A percentile compares a stretch with the other conserved stretches of the same genome.
Conservation (phyloP, 116 monocot species). For the Trichopus zeylanicus region DNA sequence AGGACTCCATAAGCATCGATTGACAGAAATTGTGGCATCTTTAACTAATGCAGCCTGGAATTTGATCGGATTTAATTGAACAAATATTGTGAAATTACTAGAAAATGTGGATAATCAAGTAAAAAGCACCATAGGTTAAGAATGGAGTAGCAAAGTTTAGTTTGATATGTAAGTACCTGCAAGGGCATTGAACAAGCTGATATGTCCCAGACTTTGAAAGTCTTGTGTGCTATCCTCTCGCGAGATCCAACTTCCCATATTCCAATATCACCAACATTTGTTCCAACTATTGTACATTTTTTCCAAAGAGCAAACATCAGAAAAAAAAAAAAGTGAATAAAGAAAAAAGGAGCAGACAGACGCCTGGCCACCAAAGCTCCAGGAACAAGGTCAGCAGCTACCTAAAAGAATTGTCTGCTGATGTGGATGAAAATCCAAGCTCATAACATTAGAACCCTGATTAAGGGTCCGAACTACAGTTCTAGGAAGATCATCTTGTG, state of each 20-base stretch:
- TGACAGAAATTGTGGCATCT: constrained; percentile 14
- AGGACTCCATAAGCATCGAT: constrained; percentile 15
- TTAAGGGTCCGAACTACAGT: constrained; percentile 51
- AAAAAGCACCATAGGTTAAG: not conserved
- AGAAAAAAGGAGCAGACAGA: not conserved
- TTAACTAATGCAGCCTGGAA: constrained; percentile 12
- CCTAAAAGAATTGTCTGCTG: constrained; percentile 85
- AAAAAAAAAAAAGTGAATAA: not conserved
- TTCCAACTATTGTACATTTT: constrained; percentile 6
- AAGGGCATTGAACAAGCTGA: constrained; percentile 3
- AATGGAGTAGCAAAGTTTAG: not conserved
- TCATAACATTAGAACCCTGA: constrained; percentile 89
- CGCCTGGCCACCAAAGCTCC: not conserved
- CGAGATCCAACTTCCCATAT: constrained; percentile 9
- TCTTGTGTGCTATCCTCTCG: constrained; percentile 8
- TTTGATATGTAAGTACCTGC: not conserved
- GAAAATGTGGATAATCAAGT: not conserved
- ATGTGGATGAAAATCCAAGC: constrained; percentile 88
- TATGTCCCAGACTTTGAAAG: constrained; percentile 8
- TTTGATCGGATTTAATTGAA: not conserved
- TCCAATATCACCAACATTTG: constrained; percentile 10
- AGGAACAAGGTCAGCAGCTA: constrained; percentile 1
- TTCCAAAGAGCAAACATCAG: not conserved
- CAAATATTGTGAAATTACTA: not conserved
- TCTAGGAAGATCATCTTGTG: constrained; percentile 79